Percentiles rank a stretch among this genome's conserved stretches.
Conservation (phyloP, 345 rosid genomes). For the Salix udensis region DNA sequence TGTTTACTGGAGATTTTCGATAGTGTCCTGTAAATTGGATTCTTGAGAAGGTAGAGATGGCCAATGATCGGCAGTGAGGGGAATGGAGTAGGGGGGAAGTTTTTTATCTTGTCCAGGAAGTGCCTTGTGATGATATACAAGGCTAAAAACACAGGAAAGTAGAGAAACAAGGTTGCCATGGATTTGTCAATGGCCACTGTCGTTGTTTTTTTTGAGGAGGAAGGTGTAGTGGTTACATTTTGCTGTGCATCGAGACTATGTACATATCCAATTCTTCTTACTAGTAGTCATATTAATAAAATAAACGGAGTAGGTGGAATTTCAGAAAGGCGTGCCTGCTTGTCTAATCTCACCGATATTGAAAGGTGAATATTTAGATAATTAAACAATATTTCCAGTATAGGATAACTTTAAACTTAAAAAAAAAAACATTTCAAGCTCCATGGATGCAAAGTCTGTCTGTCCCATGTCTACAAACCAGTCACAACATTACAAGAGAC, state of each 20-base stretch:
- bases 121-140: conserved; percentile 11
- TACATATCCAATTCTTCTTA: too few relatives aligned
- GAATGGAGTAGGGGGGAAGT: conserved; percentile 29
- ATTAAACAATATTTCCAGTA: background rate
- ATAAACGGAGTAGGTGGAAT: too few relatives aligned
- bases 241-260: too few relatives aligned
- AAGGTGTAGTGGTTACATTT: too few relatives aligned
- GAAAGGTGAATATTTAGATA: background rate
- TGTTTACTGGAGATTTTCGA: conserved; percentile 16
- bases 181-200: background rate
- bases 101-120: background rate
- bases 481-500: background rate
- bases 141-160: conserved; percentile 5
- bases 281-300: background rate
- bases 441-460: background rate
- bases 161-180: background rate
- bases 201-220: too few relatives aligned
- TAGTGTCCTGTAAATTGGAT: conserved; percentile 24
- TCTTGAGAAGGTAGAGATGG: conserved; percentile 36
- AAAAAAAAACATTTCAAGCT: too few relatives aligned
- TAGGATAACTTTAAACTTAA: background rate
- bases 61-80: conserved; percentile 26
- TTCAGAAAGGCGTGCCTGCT: too few relatives aligned
- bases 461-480: background rate
- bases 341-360: too few relatives aligned